Conservation (phyloP, 768 basidiomycete genomes). For the Stropharia rugosoannulata region DNA sequence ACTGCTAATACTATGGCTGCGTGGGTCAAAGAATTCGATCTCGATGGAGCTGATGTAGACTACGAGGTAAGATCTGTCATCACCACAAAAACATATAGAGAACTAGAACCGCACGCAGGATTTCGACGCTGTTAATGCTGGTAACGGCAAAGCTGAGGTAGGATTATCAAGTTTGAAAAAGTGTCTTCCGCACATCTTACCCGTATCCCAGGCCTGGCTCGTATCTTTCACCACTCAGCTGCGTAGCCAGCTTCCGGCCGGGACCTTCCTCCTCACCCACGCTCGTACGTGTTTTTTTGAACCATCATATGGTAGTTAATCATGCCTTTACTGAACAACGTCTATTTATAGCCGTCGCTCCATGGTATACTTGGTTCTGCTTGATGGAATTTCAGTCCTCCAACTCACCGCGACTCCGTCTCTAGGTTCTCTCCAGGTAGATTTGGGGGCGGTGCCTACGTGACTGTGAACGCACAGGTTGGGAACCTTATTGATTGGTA, state of each 20-base stretch:
- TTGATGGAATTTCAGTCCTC: not conserved
- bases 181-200: not conserved
- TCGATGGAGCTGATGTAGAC: conserved; percentile 79
- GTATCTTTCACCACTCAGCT: conserved; percentile 51
- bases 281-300: conserved; percentile 40
- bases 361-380: conserved; percentile 26
- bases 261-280: conserved; percentile 50
- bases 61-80: conserved; percentile 46
- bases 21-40: conserved; percentile 56
- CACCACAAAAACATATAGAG: not conserved
- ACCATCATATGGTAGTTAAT: not conserved
- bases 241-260: conserved; percentile 44
- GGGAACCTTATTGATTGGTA: conserved; percentile 68
- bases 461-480: conserved; percentile 49
- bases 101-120: conserved; percentile 38
- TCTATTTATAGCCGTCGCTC: conserved; percentile 40
- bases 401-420: not conserved
- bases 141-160: conserved; percentile 52
- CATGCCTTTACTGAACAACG: not conserved
- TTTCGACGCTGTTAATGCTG: conserved; percentile 57
- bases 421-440: conserved; percentile 39
- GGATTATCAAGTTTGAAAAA: not conserved
- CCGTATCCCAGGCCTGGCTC: conserved; percentile 42
- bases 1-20: conserved; percentile 65
- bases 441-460: conserved; percentile 52